Base-by-base conservation (phyloP, 1,139 yeast species). In the Kurtzmaniella quercitrusa region DNA sequence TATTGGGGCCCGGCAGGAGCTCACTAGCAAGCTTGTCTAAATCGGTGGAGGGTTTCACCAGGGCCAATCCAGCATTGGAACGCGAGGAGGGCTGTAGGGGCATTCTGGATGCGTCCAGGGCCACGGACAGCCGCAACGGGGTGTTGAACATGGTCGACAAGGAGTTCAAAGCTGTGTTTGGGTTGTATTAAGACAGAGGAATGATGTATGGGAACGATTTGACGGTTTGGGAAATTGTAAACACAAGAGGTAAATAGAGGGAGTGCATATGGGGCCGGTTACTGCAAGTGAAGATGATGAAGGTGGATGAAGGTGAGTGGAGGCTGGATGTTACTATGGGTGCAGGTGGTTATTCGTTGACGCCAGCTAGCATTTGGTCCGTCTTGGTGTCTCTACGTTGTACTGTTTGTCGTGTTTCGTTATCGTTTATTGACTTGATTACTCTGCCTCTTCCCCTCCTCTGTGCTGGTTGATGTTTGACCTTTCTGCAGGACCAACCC, bases 11-110 rank as follows among this genome's bases (percentile, higher is more conserved):
- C 1, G 66, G 62, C 3, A 62, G 58, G 49, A 73, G 55, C 50
- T 73, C 70, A 40, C 62, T 57, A 4, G 77, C 77, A 43, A 73
- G 57, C 16, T 54, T 62, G 41, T 73, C 77, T 44, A 73, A 58
- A 46, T 72, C 77, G 27, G 51, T 48, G 15, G 51, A 44, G 14
- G 18, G 10, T 14, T 21, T 36, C 2, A 18, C n/a, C 19, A 36
- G 15, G 18, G 36, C 17, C 12, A 27, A 11, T 4, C 11, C 36
- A 10, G 59, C 38, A 47, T 68, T 66, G 46, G 52, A 54, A 45
- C 56, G 63, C 33, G 52, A 55, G 3, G 72, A 51, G 7, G 73
- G 75, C 46, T 59, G 65, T 38, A 67, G 56, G 1, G 72, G 70
- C 41, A 55, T 43, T 45, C 62, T 54, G 15, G 56, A 47, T 6